These are phyloP conservation scores for Marasmius sp. DNA, from an alignment of 1,284 basidiomycete species.

Conservation along the genomic window DNA sequence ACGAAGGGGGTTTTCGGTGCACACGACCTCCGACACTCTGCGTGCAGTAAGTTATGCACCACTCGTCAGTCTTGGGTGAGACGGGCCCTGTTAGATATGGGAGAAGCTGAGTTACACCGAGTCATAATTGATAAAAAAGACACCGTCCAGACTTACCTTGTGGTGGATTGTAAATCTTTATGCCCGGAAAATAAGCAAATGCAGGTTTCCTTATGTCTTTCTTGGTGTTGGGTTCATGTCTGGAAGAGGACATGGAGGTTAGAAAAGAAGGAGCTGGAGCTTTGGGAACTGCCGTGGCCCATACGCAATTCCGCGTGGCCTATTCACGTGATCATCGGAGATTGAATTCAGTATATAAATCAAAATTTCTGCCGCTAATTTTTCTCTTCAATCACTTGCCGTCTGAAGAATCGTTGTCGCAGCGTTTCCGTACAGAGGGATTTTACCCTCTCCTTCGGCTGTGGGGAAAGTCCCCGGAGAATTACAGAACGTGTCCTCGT, in stretches of 20 bases:
- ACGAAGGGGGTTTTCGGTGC: constrained; percentile 54
- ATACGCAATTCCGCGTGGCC: not conserved
- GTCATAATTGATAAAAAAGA: not conserved
- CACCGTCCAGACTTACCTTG: constrained; percentile 31
- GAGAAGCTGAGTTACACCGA: not conserved
- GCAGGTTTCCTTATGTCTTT: constrained; percentile 31
- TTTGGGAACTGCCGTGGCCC: not conserved
- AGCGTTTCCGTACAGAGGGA: constrained; percentile 68
- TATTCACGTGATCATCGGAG: not conserved
- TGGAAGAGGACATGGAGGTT: constrained; percentile 12
- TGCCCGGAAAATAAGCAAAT: constrained; percentile 46
- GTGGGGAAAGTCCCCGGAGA: constrained; percentile 94
- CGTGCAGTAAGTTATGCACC: constrained; percentile 72
- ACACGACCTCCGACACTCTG: constrained; percentile 63
- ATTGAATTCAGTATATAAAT: not conserved
- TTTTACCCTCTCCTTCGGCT: constrained; percentile 50
- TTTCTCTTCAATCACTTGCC: constrained; percentile 35
- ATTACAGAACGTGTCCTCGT: constrained; percentile 58
- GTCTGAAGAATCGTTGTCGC: constrained; percentile 83
- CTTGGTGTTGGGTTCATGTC: constrained; percentile 28
- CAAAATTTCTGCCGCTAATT: constrained; percentile 22
- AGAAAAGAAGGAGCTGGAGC: not conserved
- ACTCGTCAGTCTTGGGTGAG: constrained; percentile 64
- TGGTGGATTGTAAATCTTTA: constrained; percentile 48
- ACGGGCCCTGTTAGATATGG: constrained; percentile 42